Evolutionary conservation across 129 eudicot genomes (phyloP).

Genomic region (Saposhnikovia divaricata): DNA sequence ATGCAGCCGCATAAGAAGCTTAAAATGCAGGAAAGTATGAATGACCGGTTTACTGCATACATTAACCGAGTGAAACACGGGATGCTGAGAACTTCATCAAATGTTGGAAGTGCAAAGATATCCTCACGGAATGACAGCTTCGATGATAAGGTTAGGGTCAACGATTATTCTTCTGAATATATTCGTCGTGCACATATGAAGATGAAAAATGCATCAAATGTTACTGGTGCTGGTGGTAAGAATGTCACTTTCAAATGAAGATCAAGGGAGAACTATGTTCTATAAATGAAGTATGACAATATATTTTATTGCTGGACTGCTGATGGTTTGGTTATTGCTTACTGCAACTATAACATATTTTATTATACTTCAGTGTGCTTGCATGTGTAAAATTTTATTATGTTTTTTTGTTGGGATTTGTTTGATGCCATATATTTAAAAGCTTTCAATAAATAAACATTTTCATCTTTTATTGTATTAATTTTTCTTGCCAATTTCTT

Average conservation of each 20-base stretch:
- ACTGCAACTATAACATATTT: neutral
- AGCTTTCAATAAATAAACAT: neutral
- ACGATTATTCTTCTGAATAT: neutral
- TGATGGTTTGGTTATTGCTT: neutral
- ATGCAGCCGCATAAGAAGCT: neutral
- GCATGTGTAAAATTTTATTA: neutral
- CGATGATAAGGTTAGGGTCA: neutral
- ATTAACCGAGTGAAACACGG: neutral
- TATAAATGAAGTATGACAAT: neutral
- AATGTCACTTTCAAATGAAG: conserved; percentile 6
- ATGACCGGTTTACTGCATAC: neutral
- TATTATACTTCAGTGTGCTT: neutral
- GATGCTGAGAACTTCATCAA: conserved; percentile 3
- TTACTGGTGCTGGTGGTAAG: neutral
- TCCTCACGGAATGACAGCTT: neutral
- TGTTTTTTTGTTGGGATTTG: neutral
- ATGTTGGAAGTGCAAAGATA: neutral
- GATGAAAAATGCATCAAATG: neutral
- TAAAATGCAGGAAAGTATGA: conserved; percentile 2
- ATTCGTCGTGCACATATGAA: conserved; percentile 1
- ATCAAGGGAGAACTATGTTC: neutral
- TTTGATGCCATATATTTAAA: conserved; percentile 5
- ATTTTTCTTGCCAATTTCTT: neutral
- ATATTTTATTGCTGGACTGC: neutral
- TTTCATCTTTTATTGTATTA: neutral